phyloP scores from a whole-genome alignment of 495 filamentous ascomycete genomes.

The Xylaria flabelliformis region DNA sequence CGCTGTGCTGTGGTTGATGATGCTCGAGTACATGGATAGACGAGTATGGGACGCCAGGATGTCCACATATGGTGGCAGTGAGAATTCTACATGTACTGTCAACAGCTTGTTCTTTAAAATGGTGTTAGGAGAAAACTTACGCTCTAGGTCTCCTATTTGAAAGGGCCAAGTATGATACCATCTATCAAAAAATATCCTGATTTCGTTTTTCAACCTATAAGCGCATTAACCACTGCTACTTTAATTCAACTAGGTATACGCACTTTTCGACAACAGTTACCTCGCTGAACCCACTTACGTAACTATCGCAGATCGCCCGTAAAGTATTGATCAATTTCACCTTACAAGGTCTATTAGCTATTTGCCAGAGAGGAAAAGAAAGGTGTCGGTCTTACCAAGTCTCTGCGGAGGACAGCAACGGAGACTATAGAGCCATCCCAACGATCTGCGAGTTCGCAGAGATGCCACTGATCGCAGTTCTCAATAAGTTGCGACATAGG shows the following conservation, averaged over 20 bases:
- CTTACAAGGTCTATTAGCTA: conserved; percentile 43
- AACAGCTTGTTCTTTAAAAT: neutral
- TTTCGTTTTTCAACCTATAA: conserved; percentile 38
- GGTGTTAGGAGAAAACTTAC: conserved; percentile 28
- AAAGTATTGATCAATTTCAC: conserved; percentile 66
- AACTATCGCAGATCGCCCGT: conserved; percentile 67
- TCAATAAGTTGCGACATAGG: conserved; percentile 68
- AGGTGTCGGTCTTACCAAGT: conserved; percentile 58
- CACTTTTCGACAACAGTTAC: conserved; percentile 38
- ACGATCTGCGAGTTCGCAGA: conserved; percentile 64
- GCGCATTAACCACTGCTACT: conserved; percentile 4
- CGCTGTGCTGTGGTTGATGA: conserved; percentile 77
- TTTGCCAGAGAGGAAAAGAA: neutral
- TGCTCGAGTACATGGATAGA: conserved; percentile 72
- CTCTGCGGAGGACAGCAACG: conserved; percentile 69
- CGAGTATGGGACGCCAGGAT: conserved; percentile 76
- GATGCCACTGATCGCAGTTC: conserved; percentile 72
- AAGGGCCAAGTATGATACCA: conserved; percentile 46
- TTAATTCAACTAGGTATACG: neutral
- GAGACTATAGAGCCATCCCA: conserved; percentile 74
- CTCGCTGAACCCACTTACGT: conserved; percentile 41
- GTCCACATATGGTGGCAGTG: conserved; percentile 74
- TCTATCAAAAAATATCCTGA: conserved; percentile 40
- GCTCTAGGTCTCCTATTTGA: conserved; percentile 40
- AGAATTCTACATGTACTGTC: conserved; percentile 50